Base-by-base conservation (phyloP, 2,329 filamentous ascomycete species). In the Phyllosticta capitalensis region DNA sequence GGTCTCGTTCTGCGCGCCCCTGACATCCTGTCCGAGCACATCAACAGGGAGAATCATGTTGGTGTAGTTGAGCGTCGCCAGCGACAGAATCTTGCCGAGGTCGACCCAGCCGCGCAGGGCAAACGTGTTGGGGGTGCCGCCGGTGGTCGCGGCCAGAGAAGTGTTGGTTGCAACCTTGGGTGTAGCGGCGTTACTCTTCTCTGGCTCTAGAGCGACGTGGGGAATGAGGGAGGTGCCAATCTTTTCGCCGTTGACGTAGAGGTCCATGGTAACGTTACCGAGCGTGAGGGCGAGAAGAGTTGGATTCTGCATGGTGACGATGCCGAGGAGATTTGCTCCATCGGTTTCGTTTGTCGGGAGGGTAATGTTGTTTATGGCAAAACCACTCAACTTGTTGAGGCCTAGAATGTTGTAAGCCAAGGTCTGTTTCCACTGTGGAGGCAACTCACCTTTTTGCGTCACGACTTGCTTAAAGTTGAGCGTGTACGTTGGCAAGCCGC, bases 281-380 rank as follows among this genome's bases (percentile, higher is more conserved):
- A 89, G 80, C 33, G 86, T 80, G 56, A 89, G 77, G n/a, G 79
- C 83, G 67, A 86, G 78, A 56, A 82, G 72, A 1, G 85, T 86
- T 6, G 77, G 79, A 70, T 89, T 89, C 64, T 83, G 84, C 55
- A 89, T 84, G 60, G 75, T 75, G 60, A 80, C 79, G 14, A 75
- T 79, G 64, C 79, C 85, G 56, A 78, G 73, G 72, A 89, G 85
- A 74, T 88, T 89, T 67, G 79, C 77, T 63, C 76, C 78, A 57
- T 79, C 74, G 9, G 67, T 63, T 24, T 53, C 71, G 61, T 52
- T 67, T 63, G 58, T 76, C 67, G 14, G 66, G 60, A 26, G 69
- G 65, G 20, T 33, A 33, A 54, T 38, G 38, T 24, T 61, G 33
- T 75, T 70, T 63, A 86, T 78, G 50, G 72, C 72, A 63, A 81